Evolutionary conservation across 2,329 filamentous ascomycete genomes (phyloP), one percentile per base, ranked within the genome.

Genomic region (Hypoxylon sp.): DNA sequence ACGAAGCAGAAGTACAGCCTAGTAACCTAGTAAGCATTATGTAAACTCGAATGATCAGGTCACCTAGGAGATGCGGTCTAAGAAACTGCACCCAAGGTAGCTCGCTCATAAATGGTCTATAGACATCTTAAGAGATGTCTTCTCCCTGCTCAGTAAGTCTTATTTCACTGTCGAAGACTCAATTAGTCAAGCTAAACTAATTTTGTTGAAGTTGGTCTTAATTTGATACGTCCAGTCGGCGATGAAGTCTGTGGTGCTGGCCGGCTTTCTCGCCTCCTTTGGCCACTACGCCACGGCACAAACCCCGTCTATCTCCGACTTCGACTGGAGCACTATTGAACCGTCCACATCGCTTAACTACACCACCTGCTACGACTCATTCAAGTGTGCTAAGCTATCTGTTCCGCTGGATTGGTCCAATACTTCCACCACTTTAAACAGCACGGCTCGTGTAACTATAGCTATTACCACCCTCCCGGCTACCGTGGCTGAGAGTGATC

Each of bases 331-430:
- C 1, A 47, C 67, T 26, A 71, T 84, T 60, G 74, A 65, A 4
- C 80, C 83, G 1, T 78, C 77, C 3, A 51, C 68, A 10, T 71
- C 79, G 35, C 75, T 85, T 26, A 68, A 76, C 2, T 85, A 81
- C 65, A 78, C 81, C 37, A 69, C 73, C 3, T 85, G 83, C 75
- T 83, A 83, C 74, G 70, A 71, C 5, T 72, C 60, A 1, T 77
- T 77, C 62, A 75, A 78, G 39, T 85, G 83, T 65, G 82, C 83
- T 1, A 79, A 81, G 5, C 81, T 85, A 19, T 48, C 74, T 1
- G 79, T 85, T 4, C 83, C 83, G 0, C 78, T 85, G 31, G 79
- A 85, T 75, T 85, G 81, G 81, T 75, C 61, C 1, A 60, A 53
- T 33, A 35, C 64, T 8, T 76, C 78, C n/a, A 50, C 65, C 4